Base-by-base conservation (phyloP, 2,329 filamentous ascomycete genomes). In the Intubia oerlemansii region DNA sequence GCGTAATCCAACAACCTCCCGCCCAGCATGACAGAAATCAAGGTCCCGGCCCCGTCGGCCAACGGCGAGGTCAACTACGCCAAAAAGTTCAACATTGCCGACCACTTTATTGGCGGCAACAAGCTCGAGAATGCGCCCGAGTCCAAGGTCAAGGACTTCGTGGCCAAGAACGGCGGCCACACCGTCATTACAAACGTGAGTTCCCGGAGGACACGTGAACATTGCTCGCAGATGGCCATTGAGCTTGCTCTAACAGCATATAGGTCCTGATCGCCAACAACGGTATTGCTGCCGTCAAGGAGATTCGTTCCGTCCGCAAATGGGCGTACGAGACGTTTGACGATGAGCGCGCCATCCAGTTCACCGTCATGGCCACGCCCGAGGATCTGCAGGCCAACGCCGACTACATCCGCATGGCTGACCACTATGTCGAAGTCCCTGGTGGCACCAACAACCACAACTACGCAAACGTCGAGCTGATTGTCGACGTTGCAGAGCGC, bases 361-460 rank as follows among this genome's bases (percentile, higher is more conserved):
- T 98, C 59, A 98, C 88, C 38, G 88, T 98, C 50, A 98, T 98
- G 88, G 88, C 88, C 42, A 98, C 88, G 22, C 88, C 88, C 28
- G 88, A 98, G 57, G 88, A 98, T 73, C 56, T 98, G 48, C 71
- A 76, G 50, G 88, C 88, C 50, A 98, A 98, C 52, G 88, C 88
- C 41, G 88, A 98, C 56, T 98, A 98, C 59, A 98, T 98, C 51
- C 72, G 88, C 50, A 95, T 98, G 88, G 88, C 88, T 19, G 88
- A 98, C 56, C 81, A 93, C 64, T 98, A 98, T 52, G 88, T 98
- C 43, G 88, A 98, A 58, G 85, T 98, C 36, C 88, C 88, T 19
- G 88, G 88, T 47, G 88, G 88, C 48, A 98, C 88, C 37, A 98
- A 98, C 62, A 98, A 98, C 66, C 92, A 98, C 73, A 98, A 98